phyloP scores from a whole-genome alignment of 2,329 filamentous ascomycete species.

The Penicillium palitans region DNA sequence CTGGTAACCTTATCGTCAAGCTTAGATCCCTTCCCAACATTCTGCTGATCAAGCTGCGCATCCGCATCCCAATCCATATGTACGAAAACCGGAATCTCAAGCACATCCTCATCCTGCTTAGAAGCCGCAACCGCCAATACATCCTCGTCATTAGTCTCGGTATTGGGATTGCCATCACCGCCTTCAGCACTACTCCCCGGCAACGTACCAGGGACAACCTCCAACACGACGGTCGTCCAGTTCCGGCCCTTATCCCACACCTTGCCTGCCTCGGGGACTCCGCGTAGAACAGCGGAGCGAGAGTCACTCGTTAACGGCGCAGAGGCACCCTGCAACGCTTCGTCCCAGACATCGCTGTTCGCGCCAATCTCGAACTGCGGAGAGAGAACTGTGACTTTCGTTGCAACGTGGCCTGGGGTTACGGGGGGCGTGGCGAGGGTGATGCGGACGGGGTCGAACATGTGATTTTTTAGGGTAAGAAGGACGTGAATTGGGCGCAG shows the following conservation, averaged over 20 bases:
- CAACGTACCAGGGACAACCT: constrained; percentile 68
- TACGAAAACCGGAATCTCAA: constrained; percentile 95
- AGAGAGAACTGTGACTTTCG: constrained; percentile 86
- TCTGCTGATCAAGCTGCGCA: constrained; percentile 44
- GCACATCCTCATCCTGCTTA: constrained; percentile 59
- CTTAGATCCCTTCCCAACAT: constrained; percentile 50
- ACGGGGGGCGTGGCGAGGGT: constrained; percentile 79
- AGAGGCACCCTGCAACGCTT: constrained; percentile 65
- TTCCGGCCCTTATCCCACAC: constrained; percentile 94
- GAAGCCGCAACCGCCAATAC: constrained; percentile 20
- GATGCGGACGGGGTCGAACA: constrained; percentile 87
- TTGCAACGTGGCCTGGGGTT: constrained; percentile 74
- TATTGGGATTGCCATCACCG: constrained; percentile 36
- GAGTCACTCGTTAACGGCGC: constrained; percentile 39
- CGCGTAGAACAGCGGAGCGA: constrained; percentile 42
- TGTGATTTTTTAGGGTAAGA: constrained; percentile 86
- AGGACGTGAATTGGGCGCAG: constrained; percentile 70
- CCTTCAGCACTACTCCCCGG: constrained; percentile 32
- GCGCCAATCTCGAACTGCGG: constrained; percentile 92
- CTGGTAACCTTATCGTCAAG: constrained; percentile 70
- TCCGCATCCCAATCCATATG: constrained; percentile 84
- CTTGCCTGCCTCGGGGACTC: constrained; percentile 78
- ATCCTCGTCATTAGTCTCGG: constrained; percentile 35
- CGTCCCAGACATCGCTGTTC: constrained; percentile 92
- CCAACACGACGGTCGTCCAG: constrained; percentile 91